Evolutionary conservation across 176 grass and related monocot species (phyloP).

Genomic region (Poa pratensis): DNA sequence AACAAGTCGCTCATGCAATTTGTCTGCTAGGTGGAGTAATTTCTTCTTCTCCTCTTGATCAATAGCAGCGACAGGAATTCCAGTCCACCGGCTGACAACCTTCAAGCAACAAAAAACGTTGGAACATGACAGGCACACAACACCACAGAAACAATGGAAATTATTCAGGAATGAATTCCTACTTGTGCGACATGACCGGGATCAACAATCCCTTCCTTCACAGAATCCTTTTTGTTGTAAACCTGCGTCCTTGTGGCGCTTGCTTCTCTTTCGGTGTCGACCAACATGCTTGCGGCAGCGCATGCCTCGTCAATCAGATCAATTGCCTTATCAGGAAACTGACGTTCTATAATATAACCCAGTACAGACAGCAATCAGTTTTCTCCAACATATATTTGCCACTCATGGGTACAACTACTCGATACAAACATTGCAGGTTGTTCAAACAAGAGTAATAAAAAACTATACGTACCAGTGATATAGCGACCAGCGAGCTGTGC

Average conservation of each 20-base stretch:
- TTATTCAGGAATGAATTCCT: neutral
- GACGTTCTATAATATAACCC: neutral
- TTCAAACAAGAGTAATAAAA: neutral
- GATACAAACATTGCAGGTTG: neutral
- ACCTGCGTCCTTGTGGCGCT: neutral
- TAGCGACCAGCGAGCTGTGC: neutral
- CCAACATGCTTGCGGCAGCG: neutral
- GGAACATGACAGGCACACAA: neutral
- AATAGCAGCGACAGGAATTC: neutral
- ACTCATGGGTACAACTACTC: neutral
- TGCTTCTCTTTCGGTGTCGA: neutral
- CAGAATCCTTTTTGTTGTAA: neutral
- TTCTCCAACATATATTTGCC: neutral
- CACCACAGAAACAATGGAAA: neutral
- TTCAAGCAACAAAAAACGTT: neutral
- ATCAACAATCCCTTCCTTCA: neutral
- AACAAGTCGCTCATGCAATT: neutral
- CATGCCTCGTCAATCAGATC: constrained; percentile 10
- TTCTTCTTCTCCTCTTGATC: neutral
- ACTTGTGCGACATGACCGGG: neutral
- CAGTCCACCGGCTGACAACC: constrained; percentile 2
- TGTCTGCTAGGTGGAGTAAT: constrained; percentile 2
- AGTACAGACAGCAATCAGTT: neutral
- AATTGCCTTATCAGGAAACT: constrained; percentile 11
- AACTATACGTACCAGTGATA: neutral